A percentile compares a stretch with the other conserved stretches of the same genome.
These are phyloP conservation scores for Dictyostelium brefeldianum DNA, from an alignment of 78 protist genomes.

Conservation along the genomic window DNA sequence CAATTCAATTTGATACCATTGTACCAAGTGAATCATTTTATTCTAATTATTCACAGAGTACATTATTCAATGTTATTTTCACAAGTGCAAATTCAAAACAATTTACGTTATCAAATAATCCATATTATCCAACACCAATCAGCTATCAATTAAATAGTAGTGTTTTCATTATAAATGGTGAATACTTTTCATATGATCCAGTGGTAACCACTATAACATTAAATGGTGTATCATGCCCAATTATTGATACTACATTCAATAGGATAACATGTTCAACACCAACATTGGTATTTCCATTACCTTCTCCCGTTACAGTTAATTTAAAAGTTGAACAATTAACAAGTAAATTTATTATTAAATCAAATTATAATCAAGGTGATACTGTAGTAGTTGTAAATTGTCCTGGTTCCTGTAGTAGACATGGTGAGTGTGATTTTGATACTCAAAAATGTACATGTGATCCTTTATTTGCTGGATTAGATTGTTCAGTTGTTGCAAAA, in stretches of 20 bases:
- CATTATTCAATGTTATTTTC: not conserved
- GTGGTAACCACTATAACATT: not conserved
- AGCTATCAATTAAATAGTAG: not conserved
- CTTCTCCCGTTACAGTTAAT: not conserved
- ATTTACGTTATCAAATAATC: not conserved
- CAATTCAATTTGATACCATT: not conserved
- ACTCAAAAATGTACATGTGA: not conserved
- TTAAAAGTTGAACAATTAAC: not conserved
- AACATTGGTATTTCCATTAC: not conserved
- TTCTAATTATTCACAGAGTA: not conserved
- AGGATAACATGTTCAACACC: not conserved
- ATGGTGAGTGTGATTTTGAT: not conserved
- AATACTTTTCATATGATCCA: not conserved
- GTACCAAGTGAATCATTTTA: not conserved
- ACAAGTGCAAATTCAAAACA: not conserved
- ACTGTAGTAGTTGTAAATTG: not conserved
- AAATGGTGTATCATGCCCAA: not conserved
- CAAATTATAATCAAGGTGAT: not conserved
- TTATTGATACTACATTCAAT: not conserved
- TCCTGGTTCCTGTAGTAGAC: not conserved
- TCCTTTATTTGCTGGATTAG: not conserved
- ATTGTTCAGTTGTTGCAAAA: not conserved
- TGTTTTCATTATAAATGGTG: not conserved
- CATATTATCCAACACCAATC: conserved; percentile 7
- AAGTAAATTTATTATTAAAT: not conserved